Evolutionary conservation across 805 yeast genomes (phyloP), one percentile per base, ranked within the genome.

Genomic region (Diddensiella transvaalensis): DNA sequence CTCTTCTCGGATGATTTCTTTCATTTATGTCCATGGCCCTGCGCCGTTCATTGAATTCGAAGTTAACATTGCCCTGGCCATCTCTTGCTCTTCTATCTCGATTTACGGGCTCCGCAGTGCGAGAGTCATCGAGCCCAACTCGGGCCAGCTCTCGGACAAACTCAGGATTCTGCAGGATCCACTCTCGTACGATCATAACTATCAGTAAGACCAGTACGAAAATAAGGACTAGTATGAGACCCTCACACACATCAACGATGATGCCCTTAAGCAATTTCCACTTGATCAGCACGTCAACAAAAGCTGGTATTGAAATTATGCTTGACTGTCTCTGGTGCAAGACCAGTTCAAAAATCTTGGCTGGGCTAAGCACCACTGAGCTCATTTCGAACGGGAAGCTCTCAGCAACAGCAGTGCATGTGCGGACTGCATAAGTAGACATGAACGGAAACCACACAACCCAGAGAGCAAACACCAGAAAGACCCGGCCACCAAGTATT

Each of bases 161-260:
- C 3, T 53, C 61, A 4, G 56, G 61, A 48, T 61, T 61, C 41
- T 63, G 66, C 17, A 64, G 39, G 10, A 65, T 60, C 69, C 69
- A 65, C 26, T 65, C 69, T 11, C 67, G 55, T 18, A 64, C 64
- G 32, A 63, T 49, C 52, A 83, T 72, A 11, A 73, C 44, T 6
- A 73, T 51, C 21, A 77, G 59, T 4, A 65, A 41, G 1, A 72
- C 52, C 4, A 68, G 52, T 4, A 62, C 46, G 1, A 56, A 30
- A 2, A 54, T 24, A 11, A 59, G 49, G 2, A 63, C 50, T n/a
- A 60, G 50, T 13, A 58, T 51, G 37, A 60, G 65, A 8, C 67
- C 69, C 40, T 63, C 64, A 11, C 60, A 50, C 4, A 51, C 42
- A 41, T 59, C 61, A 21, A 45, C 37, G 18, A 52, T 22, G 30